Evolutionary conservation across 1,284 basidiomycete species (phyloP).

Genomic region (Trichosporon coremiiforme): DNA sequence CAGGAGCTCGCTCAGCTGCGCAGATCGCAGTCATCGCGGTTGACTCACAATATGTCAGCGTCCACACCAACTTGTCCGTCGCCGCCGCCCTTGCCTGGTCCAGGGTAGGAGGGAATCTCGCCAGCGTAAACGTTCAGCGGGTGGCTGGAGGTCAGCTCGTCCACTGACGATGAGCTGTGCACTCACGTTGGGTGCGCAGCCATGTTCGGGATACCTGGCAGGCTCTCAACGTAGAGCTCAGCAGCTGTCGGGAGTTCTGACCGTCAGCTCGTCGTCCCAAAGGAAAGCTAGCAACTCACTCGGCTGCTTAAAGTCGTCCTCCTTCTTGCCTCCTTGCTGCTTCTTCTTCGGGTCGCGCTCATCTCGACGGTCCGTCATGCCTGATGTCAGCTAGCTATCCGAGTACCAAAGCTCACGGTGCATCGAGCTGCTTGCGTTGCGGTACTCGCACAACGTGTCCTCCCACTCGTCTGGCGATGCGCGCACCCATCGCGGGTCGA

Average conservation of each 20-base stretch:
- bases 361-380: background rate
- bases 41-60: conserved; percentile 54
- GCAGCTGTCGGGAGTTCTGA: conserved; percentile 63
- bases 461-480: background rate
- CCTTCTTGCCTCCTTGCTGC: background rate
- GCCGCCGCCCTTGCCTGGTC: conserved; percentile 56
- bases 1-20: background rate
- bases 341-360: background rate
- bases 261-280: background rate
- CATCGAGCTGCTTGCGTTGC: conserved; percentile 7
- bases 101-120: conserved; percentile 76
- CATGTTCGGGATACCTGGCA: conserved; percentile 72
- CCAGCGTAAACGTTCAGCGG: conserved; percentile 80
- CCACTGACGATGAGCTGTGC: background rate
- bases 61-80: conserved; percentile 51
- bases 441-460: background rate
- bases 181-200: conserved; percentile 53
- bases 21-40: background rate
- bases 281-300: background rate
- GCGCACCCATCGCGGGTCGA: conserved; percentile 15
- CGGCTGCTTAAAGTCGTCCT: background rate
- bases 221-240: conserved; percentile 75
- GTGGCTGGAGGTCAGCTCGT: conserved; percentile 53
- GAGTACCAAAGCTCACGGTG: background rate
- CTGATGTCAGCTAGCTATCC: background rate